These are phyloP conservation scores for Gentiana dahurica DNA, from an alignment of 257 asterid genomes.

Conservation along the genomic window DNA sequence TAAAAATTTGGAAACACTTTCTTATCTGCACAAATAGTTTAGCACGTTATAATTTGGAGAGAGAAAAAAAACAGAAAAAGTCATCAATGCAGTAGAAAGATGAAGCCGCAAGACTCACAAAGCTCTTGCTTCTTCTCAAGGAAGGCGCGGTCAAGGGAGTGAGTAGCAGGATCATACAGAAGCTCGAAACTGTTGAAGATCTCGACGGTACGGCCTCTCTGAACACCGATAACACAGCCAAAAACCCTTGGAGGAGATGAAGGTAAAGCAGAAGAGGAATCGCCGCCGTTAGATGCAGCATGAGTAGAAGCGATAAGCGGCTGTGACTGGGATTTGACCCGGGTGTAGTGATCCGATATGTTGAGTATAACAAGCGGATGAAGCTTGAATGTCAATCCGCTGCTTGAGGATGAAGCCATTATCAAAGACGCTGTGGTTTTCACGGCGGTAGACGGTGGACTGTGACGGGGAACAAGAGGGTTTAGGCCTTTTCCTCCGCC, in stretches of 20 bases:
- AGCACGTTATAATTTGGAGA: too few species aligned
- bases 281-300: slow-evolving; percentile 23
- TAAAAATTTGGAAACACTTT: slow-evolving; percentile 91
- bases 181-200: slow-evolving; percentile 96
- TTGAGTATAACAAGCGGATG: slow-evolving; percentile 91
- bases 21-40: slow-evolving; percentile 51
- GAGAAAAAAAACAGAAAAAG: not conserved
- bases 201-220: slow-evolving; percentile 93
- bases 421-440: not conserved
- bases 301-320: slow-evolving; percentile 23
- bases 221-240: slow-evolving; percentile 96
- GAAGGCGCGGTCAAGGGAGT: slow-evolving; percentile 72
- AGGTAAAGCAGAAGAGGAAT: slow-evolving; percentile 17
- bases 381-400: slow-evolving; percentile 92
- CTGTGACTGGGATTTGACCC: slow-evolving; percentile 75
- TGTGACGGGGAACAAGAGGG: slow-evolving; percentile 1
- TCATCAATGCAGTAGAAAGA: too few species aligned
- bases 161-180: slow-evolving; percentile 55
- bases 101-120: slow-evolving; percentile 28
- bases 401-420: slow-evolving; percentile 96
- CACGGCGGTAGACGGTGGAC: not conserved
- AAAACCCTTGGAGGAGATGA: slow-evolving; percentile 39
- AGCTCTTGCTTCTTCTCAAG: slow-evolving; percentile 97
- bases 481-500: slow-evolving; percentile 7
- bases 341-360: slow-evolving; percentile 90